Evolutionary conservation across 2,329 filamentous ascomycete species (phyloP), one percentile per base, ranked within the genome.

Genomic region (Sclerotinia minor): DNA sequence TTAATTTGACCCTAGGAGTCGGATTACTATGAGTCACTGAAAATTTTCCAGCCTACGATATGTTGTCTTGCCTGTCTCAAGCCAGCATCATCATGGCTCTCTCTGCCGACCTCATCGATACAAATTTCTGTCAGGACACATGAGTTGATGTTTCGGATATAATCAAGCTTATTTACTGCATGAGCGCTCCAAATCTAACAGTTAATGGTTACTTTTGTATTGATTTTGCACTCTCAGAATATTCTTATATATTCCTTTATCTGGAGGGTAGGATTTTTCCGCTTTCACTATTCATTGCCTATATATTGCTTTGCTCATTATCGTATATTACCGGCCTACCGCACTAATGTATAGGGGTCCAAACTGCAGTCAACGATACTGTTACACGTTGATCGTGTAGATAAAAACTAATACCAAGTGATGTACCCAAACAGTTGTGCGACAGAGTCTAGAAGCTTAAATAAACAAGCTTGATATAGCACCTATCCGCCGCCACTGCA

Each of bases 311-410:
- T 8, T n/a, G 7, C 4, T n/a, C 7, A 17, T 35, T 41, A 26
- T 44, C 44, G 3, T 26, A 60, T 8, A 17, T 5, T 2, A 17
- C 26, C 11, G 3, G 26, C 32, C 44, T 13, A 21, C 15, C 3
- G 4, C 44, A 13, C 58, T 49, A 61, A 61, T 61, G 58, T 45
- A 61, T 61, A 61, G 29, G 29, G 29, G 58, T 29, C 58, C 58
- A 29, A 38, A n/a, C 26, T 45, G 58, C 45, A 3, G 38, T 13
- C 24, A 19, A 24, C 13, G 11, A 38, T 24, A 2, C 13, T 29
- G 24, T 32, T 15, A 29, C 24, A 47, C 44, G 13, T 5, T 32
- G 29, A 32, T 35, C 21, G 6, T 17, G 2, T 21, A 2, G 13
- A 13, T 8, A 35, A 2, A 35, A 60, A 35, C 13, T 60, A 21